Base-by-base conservation (phyloP, 345 rosid genomes). In the Chamaenerion angustifolium region DNA sequence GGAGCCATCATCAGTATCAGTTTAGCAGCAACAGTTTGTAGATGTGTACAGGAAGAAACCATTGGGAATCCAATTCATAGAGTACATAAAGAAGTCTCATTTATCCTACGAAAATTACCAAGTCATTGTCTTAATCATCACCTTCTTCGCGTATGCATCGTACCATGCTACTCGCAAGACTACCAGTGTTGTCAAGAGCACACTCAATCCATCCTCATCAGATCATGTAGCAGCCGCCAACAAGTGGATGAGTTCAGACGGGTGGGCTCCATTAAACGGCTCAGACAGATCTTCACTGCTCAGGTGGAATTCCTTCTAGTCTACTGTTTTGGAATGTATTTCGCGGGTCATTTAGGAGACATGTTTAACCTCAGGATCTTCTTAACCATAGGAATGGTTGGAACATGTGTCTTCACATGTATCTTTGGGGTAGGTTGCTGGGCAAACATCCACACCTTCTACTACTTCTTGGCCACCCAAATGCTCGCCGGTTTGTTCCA, bases 231-330 rank as follows among this genome's bases (percentile, higher is more conserved):
- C n/a, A n/a, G n/a, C n/a, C n/a, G n/a, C n/a, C n/a, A n/a, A 23
- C 27, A 23, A 23, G 27, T 23, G 2, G 27, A 23, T 2, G 27
- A 23, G 44, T 52, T 75, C 72, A 45, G 76, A 75, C 25, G 98
- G 98, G 42, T 90, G 98, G 98, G 75, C 83, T 11, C 98, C 98
- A 0, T 90, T 90, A 57, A 63, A 90, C 49, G 79, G 77, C 41
- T 64, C 80, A 0, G 76, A 80, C 25, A 94, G 98, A 42, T 61
- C 92, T 10, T 68, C 81, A 44, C 61, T 86, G 73, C 85, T 90
- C 74, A 86, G 2, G 98, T 90, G 57, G 95, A 94, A 11, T 90
- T 90, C 64, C 92, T 90, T 2, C 55, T 78, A 0, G 62, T 81
- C 2, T 90, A 90, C 55, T 90, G 94, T 11, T 43, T 76, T 1